Base-by-base conservation (phyloP, 345 rosid species). In the Schrenkiella parvula region DNA sequence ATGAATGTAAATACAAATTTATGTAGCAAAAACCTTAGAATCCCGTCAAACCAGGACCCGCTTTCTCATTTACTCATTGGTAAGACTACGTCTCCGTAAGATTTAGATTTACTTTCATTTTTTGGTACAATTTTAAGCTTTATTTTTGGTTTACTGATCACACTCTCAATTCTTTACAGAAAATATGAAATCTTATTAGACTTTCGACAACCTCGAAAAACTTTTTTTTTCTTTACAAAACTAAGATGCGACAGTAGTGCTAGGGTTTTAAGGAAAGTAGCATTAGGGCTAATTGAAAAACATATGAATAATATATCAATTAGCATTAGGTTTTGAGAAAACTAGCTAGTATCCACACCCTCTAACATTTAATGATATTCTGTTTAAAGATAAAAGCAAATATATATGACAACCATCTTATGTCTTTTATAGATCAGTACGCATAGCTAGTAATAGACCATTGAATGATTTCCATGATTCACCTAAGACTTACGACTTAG, bases 61-160 rank as follows among this genome's bases (percentile, higher is more conserved):
- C 47, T 67, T 80, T n/a, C 4, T 57, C 56, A 67, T 52, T 67
- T 53, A 32, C 71, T 67, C 52, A 31, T 28, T 39, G 32, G 52
- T 60, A 71, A n/a, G n/a, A n/a, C n/a, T n/a, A n/a, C n/a, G n/a
- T n/a, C n/a, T n/a, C n/a, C n/a, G n/a, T n/a, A n/a, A n/a, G n/a
- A n/a, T n/a, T n/a, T n/a, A n/a, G n/a, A n/a, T n/a, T n/a, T n/a
- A n/a, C n/a, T n/a, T n/a, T n/a, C n/a, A n/a, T n/a, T n/a, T n/a
- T n/a, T n/a, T n/a, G n/a, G n/a, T n/a, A n/a, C n/a, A n/a, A n/a
- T n/a, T n/a, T n/a, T n/a, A n/a, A n/a, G n/a, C n/a, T n/a, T n/a
- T n/a, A n/a, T n/a, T n/a, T n/a, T n/a, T n/a, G n/a, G n/a, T n/a
- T n/a, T n/a, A n/a, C n/a, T n/a, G n/a, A n/a, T n/a, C n/a, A n/a